phyloP scores from a whole-genome alignment of 768 basidiomycete species.

The Brasilioporus rufonigricans region DNA sequence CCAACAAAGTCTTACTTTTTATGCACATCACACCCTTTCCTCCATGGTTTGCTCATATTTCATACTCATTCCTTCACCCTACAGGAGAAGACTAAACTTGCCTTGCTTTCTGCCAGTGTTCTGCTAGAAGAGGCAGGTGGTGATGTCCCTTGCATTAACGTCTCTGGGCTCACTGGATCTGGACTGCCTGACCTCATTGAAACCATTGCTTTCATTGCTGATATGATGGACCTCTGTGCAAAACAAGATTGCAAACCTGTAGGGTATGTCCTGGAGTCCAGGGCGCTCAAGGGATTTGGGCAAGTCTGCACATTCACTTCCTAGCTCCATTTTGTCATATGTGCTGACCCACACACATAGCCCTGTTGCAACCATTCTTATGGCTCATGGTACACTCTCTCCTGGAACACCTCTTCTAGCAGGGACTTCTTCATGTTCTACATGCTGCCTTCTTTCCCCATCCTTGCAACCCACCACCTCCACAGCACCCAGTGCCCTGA shows the following conservation, averaged over 20 bases:
- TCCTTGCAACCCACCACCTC: slow-evolving; percentile 58
- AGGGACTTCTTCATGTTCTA: slow-evolving; percentile 75
- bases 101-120: slow-evolving; percentile 76
- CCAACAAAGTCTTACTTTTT: slow-evolving; percentile 18
- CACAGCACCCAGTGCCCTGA: slow-evolving; percentile 83
- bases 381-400: slow-evolving; percentile 76
- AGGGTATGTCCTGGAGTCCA: slow-evolving; percentile 88
- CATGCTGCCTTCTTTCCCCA: slow-evolving; percentile 79
- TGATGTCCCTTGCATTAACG: slow-evolving; percentile 84
- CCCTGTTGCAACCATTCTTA: slow-evolving; percentile 84
- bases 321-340: too few relatives aligned
- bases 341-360: slow-evolving; percentile 39
- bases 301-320: slow-evolving; percentile 40
- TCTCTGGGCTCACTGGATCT: slow-evolving; percentile 86
- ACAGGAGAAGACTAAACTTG: slow-evolving; percentile 77
- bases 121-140: slow-evolving; percentile 88
- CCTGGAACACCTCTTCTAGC: slow-evolving; percentile 74
- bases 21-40: too few relatives aligned
- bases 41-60: neutral
- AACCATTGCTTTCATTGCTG: slow-evolving; percentile 84
- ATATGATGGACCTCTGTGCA: slow-evolving; percentile 88
- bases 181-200: slow-evolving; percentile 89
- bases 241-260: slow-evolving; percentile 70
- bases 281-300: slow-evolving; percentile 89
- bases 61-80: neutral